Evolutionary conservation across 75 land plant species (phyloP).

Genomic region (Cunninghamia lanceolata): DNA sequence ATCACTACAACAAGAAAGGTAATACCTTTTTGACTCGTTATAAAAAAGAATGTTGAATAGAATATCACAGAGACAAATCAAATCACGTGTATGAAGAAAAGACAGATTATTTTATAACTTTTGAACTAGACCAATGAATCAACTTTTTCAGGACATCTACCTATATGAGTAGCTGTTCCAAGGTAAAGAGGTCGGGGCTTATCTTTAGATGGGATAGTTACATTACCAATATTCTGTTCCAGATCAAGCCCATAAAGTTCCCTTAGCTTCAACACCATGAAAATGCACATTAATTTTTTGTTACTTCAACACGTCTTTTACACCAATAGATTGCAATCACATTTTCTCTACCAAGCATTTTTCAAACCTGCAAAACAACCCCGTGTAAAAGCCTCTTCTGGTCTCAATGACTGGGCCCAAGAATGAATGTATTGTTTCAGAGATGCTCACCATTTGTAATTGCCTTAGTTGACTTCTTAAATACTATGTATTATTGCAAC

Average conservation of each 20-base stretch:
- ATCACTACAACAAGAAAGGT: no score
- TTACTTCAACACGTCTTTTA: neutral
- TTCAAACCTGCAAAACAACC: no score
- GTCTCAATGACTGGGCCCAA: no score
- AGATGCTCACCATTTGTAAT: no score
- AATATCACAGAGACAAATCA: neutral
- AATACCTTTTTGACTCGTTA: neutral
- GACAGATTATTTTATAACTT: no score
- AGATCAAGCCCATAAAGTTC: slow-evolving; percentile 78
- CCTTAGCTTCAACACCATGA: slow-evolving; percentile 50
- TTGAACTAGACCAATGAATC: no score
- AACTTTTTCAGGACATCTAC: no score
- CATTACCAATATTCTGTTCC: slow-evolving; percentile 58
- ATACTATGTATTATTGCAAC: no score
- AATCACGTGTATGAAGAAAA: neutral
- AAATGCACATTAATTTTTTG: neutral
- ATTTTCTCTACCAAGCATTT: neutral
- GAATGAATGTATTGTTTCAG: no score
- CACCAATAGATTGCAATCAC: neutral
- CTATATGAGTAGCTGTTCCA: slow-evolving; percentile 88
- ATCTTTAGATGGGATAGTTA: no score
- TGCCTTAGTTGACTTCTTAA: no score
- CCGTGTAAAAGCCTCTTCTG: no score
- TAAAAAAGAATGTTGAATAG: neutral
- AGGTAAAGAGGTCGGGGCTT: slow-evolving; percentile 74